A percentile compares a stretch with the other conserved stretches of the same genome.
Conservation (phyloP, 169 alveolate species). For the Amoebophrya sp. region DNA sequence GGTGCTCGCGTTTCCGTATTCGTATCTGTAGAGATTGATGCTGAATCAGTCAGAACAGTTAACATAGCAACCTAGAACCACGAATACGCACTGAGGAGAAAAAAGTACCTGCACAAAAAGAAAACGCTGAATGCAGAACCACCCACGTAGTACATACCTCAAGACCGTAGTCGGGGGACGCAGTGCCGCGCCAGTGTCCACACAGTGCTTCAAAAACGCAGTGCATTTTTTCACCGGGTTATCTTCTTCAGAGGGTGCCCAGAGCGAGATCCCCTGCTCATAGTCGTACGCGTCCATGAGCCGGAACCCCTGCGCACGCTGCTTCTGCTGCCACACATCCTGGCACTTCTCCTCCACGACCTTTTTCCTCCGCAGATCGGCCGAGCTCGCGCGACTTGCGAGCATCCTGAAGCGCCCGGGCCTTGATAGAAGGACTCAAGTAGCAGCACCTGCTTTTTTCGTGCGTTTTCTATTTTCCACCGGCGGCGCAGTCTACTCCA, state of each 20-base stretch:
- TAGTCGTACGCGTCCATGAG: neutral
- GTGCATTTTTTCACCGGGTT: neutral
- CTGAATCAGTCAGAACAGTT: no score
- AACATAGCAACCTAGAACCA: no score
- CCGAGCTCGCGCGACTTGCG: neutral
- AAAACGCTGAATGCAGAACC: no score
- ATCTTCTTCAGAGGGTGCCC: neutral
- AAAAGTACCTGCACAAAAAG: no score
- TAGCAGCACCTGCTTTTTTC: no score
- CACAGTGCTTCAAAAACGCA: neutral
- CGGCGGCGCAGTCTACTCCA: no score
- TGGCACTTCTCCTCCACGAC: neutral
- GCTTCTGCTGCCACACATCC: neutral
- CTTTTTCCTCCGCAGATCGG: neutral
- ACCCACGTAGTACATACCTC: no score
- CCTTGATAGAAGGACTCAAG: no score
- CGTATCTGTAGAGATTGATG: neutral
- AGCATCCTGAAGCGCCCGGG: no score
- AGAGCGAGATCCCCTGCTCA: neutral
- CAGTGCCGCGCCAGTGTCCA: neutral
- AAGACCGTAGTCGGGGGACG: neutral
- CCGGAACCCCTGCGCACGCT: neutral
- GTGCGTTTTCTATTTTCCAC: no score
- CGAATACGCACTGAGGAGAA: no score
- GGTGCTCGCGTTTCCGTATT: neutral